Conservation (phyloP, 2,329 filamentous ascomycete species). For the Juglanconis oblonga region DNA sequence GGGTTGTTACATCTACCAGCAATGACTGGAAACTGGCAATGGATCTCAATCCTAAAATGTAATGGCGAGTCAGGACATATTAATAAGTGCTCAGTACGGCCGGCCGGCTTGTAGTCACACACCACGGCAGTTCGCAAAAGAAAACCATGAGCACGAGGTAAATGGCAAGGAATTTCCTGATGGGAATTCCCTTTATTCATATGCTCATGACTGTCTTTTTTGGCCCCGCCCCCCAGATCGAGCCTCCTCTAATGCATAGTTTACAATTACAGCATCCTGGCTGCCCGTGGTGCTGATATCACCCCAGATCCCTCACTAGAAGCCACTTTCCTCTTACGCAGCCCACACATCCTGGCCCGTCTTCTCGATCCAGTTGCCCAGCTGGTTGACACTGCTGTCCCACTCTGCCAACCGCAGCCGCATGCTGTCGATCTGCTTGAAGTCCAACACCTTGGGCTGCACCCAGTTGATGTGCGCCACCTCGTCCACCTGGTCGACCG, state of each 20-base stretch:
- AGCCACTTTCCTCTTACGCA: slow-evolving; percentile 46
- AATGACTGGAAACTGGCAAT: too few species aligned
- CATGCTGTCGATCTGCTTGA: slow-evolving; percentile 94
- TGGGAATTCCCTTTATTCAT: background rate
- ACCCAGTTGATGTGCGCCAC: slow-evolving; percentile 98
- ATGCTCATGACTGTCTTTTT: slow-evolving; percentile 5
- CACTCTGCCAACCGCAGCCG: slow-evolving; percentile 83
- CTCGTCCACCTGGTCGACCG: slow-evolving; percentile 93
- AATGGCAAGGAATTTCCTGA: background rate
- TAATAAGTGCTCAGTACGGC: too few species aligned
- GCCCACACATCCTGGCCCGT: slow-evolving; percentile 96
- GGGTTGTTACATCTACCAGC: too few species aligned
- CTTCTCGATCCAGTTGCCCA: slow-evolving; percentile 95
- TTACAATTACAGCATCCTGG: slow-evolving; percentile 3
- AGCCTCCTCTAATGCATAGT: slow-evolving; percentile 15
- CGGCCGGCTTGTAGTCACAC: too few species aligned
- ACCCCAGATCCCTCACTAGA: background rate
- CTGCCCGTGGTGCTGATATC: background rate
- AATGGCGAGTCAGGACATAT: too few species aligned
- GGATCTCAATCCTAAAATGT: too few species aligned
- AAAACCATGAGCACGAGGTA: background rate
- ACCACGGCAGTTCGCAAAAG: background rate
- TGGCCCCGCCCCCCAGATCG: background rate
- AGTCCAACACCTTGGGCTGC: slow-evolving; percentile 95
- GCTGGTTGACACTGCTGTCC: slow-evolving; percentile 92